These are phyloP conservation scores for Globisporangium lucens DNA, from an alignment of 352 stramenopile genomes.

Conservation along the genomic window DNA sequence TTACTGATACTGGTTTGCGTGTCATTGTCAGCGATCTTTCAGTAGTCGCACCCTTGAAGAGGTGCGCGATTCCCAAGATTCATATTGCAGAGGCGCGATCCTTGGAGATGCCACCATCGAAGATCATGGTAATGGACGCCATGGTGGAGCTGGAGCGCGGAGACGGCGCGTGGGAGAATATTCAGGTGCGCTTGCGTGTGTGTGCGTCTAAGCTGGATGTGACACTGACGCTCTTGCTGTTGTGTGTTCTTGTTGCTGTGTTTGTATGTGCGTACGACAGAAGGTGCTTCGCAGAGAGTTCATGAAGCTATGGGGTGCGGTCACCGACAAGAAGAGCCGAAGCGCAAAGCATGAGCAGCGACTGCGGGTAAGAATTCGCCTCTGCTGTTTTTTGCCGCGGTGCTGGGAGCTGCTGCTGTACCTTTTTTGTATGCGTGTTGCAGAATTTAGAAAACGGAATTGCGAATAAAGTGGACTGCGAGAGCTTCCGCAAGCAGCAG, in stretches of 20 bases:
- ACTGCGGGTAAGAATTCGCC: constrained; percentile 3
- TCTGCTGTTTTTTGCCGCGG: background rate
- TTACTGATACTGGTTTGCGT: background rate
- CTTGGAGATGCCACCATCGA: background rate
- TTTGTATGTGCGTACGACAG: constrained; percentile 15
- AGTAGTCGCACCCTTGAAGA: background rate
- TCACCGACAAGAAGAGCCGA: constrained; percentile 23
- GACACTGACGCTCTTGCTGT: background rate
- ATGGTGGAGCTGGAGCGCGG: constrained; percentile 37
- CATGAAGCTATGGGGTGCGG: constrained; percentile 26
- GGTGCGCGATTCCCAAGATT: background rate
- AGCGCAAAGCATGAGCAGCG: constrained; percentile 20
- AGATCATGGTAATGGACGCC: constrained; percentile 9
- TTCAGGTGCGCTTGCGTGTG: constrained; percentile 33
- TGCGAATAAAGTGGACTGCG: background rate
- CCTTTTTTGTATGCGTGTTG: background rate
- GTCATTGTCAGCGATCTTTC: background rate
- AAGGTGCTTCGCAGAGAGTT: constrained; percentile 52
- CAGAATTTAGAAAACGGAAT: constrained; percentile 16
- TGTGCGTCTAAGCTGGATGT: background rate
- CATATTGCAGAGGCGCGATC: background rate
- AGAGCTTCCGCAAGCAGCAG: constrained; percentile 22
- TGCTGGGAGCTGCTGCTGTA: background rate
- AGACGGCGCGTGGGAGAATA: constrained; percentile 64
- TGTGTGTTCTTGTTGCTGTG: background rate